Base-by-base conservation (phyloP, 2,329 filamentous ascomycete genomes). In the Alternaria consortialis region DNA sequence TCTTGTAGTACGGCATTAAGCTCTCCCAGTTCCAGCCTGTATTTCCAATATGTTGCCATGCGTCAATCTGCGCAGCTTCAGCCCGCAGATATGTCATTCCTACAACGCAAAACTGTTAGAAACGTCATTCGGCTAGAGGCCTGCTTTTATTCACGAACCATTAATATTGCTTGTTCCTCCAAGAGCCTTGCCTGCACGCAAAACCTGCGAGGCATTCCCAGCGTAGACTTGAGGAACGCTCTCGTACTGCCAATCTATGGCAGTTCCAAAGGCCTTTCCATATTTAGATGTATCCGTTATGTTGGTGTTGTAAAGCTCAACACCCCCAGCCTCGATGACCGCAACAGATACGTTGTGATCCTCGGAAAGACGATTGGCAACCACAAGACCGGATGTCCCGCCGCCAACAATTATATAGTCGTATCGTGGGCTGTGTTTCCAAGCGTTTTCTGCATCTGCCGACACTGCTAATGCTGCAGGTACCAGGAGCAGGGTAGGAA, bases 161-260 rank as follows among this genome's bases (percentile, higher is more conserved):
- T 52, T 52, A 34, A 52, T 52, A n/a, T 52, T 17, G 15, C 48
- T 52, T 31, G 48, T 52, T 29, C 48, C 36, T 31, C 48, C 48
- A 8, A 52, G 23, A 3, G 13, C 29, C 48, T 52, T 52, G 27
- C 48, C 48, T 17, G 48, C 48, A 9, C 48, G 36, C 15, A 52
- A 17, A 20, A 37, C 29, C 9, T 52, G 48, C 17, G 36, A 40
- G 25, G 36, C 48, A 12, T 37, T 37, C 17, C 20, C 8, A 7
- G 48, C 36, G 20, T 29, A 52, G 13, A 17, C 25, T 15, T 52
- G 48, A 31, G 36, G 48, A 29, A 27, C 48, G n/a, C 48, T 52
- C n/a, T n/a, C 25, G 25, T 52, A 52, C 31, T 52, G 48, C 48
- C 48, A 52, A 25, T 52, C 48, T 23, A 52, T 31, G 36, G 13